phyloP scores from a whole-genome alignment of 2,329 filamentous ascomycete genomes.

The Alternaria sp. region DNA sequence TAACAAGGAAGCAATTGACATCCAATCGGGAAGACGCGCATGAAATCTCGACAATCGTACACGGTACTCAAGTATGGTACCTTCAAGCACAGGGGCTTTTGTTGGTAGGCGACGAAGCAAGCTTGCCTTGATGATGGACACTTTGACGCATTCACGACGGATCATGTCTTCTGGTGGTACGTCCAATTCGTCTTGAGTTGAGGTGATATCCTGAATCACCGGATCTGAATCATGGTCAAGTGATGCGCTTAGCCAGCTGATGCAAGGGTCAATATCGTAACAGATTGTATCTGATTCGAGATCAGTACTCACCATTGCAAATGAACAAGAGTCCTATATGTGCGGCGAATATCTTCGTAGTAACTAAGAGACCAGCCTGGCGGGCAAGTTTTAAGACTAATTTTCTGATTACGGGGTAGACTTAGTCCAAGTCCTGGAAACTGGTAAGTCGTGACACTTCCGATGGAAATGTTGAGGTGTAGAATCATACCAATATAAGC shows the following conservation, averaged over 20 bases:
- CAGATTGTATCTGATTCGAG: not conserved
- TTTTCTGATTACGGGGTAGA: conserved; percentile 16
- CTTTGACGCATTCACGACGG: conserved; percentile 24
- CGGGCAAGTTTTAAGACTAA: conserved; percentile 3
- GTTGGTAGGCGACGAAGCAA: conserved; percentile 16
- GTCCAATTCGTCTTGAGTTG: conserved; percentile 10
- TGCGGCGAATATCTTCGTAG: conserved; percentile 20
- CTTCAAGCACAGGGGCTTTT: conserved; percentile 8
- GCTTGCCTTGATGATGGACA: conserved; percentile 31
- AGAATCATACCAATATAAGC: conserved; percentile 26
- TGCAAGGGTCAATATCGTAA: not conserved
- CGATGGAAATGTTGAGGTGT: not conserved
- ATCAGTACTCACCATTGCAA: conserved; percentile 14
- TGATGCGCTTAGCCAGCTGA: conserved; percentile 28
- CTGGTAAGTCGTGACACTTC: not conserved
- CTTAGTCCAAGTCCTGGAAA: conserved; percentile 25
- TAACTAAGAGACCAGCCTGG: not conserved
- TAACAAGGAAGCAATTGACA: conserved; percentile 16
- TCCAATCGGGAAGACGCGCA: conserved; percentile 22
- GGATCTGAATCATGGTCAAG: conserved; percentile 18
- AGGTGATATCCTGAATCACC: not conserved
- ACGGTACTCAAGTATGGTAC: conserved; percentile 15
- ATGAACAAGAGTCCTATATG: conserved; percentile 24
- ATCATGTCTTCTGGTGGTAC: conserved; percentile 14
- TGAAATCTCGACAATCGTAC: conserved; percentile 20